Conservation (phyloP, 1,284 basidiomycete species). For the Cerioporus squamosus region DNA sequence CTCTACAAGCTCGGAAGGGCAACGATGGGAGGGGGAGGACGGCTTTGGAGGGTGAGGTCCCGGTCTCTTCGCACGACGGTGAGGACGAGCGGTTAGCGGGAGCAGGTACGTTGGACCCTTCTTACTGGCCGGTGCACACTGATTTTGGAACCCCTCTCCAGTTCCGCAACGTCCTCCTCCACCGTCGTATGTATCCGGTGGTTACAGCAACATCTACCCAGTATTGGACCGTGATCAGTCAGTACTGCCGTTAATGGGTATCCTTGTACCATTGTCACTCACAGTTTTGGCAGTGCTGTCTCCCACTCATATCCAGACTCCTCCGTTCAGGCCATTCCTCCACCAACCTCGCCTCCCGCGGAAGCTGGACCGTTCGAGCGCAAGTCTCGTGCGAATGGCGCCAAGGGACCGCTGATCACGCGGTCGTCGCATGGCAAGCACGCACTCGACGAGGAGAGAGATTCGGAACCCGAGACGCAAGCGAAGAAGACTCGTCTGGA, state of each 20-base stretch:
- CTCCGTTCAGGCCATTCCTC: neutral
- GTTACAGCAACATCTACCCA: neutral
- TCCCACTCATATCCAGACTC: neutral
- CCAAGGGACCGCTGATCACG: constrained; percentile 6
- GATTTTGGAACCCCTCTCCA: neutral
- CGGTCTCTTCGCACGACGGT: neutral
- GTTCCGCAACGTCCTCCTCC: neutral
- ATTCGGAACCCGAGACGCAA: constrained; percentile 42
- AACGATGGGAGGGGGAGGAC: constrained; percentile 13
- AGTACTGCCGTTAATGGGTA: neutral
- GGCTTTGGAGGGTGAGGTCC: neutral
- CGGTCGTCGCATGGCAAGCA: constrained; percentile 25
- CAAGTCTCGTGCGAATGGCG: neutral
- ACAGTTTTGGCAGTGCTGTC: neutral
- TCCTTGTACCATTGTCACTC: neutral
- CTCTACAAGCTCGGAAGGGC: constrained; percentile 52
- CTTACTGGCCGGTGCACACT: neutral
- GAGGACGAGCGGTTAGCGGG: neutral
- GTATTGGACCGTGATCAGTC: neutral
- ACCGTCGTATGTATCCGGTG: neutral
- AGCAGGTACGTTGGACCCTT: neutral
- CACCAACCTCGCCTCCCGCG: neutral
- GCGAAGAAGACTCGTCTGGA: constrained; percentile 57
- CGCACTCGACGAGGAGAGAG: constrained; percentile 37
- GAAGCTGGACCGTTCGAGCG: neutral